Evolutionary conservation across 495 filamentous ascomycete species (phyloP), one percentile per base, ranked within the genome.

Genomic region (Lepidopterella palustris): DNA sequence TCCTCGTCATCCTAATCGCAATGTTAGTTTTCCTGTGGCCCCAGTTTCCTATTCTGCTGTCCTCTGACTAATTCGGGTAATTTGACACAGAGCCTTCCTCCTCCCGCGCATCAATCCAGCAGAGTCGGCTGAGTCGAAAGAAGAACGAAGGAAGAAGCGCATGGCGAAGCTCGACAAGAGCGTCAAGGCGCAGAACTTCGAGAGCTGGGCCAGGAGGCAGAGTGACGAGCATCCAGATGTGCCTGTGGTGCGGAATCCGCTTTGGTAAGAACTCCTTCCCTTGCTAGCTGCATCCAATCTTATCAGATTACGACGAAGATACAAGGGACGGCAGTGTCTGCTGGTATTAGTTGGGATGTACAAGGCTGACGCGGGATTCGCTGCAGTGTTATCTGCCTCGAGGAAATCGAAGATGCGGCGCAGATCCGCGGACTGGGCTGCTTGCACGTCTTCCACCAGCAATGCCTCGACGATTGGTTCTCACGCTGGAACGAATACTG

Each of bases 401-500:
- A 68, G 10, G 56, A 59, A 32, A 55, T 68, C 31, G 60, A 63
- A 24, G 63, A 63, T 11, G 53, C 39, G 0, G 51, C 66, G 4
- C 60, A 68, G 25, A 63, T 68, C 21, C 66, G 66, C 4, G 63
- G 63, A 1, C 55, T 68, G 10, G 53, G 54, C 4, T 68, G 66
- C 42, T 42, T 60, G 26, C 66, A 68, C 42, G 57, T 63, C 0
- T 68, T 68, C 52, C 66, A 68, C 31, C 66, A 66, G 42, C 25
- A 49, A 10, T 68, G 66, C 32, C 39, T 68, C 2, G 66, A 68
- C 40, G 59, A 61, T 26, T 68, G 66, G 66, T 68, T 60, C 52
- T 48, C 50, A 11, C 25, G 63, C 11, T 63, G 45, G 42, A 63
- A 68, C 53, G 63, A 68, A 24, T 66, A 57, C 55, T 68, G 66